Percentiles rank a stretch among this genome's conserved stretches.
These are phyloP conservation scores for Chlamydomonas reinhardtii DNA, from an alignment of 163 green algal genomes.

Conservation along the genomic window DNA sequence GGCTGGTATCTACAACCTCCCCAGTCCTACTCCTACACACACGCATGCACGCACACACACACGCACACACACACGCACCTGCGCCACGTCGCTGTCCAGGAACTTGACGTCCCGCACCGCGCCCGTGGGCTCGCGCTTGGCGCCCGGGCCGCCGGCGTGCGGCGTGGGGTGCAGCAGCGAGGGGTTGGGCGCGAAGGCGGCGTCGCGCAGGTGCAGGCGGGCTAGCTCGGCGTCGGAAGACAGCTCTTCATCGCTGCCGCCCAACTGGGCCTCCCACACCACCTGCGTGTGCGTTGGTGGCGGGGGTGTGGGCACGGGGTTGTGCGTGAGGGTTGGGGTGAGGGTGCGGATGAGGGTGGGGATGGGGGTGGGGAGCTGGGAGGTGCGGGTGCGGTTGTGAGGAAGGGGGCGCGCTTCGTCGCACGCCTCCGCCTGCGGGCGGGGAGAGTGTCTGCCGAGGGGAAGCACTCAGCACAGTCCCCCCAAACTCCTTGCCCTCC, in stretches of 20 bases:
- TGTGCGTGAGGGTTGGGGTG: not conserved
- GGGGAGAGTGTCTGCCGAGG: no score
- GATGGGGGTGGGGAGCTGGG: no score
- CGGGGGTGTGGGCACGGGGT: not conserved
- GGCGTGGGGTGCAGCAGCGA: conserved; percentile 45
- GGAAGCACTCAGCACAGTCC: no score
- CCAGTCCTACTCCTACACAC: no score
- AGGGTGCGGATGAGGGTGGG: no score
- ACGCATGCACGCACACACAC: no score
- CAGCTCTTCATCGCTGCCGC: conserved; percentile 71
- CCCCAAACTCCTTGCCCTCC: no score
- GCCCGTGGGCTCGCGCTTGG: conserved; percentile 49
- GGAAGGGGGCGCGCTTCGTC: no score
- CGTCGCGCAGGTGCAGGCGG: conserved; percentile 55
- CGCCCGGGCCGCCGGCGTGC: no score
- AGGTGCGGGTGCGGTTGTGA: no score
- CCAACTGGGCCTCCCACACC: conserved; percentile 73
- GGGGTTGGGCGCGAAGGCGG: conserved; percentile 66
- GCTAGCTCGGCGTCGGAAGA: conserved; percentile 61
- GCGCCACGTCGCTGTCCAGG: conserved; percentile 73
- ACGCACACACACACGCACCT: conserved; percentile 5
- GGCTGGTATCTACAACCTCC: no score
- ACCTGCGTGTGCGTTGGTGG: conserved; percentile 52
- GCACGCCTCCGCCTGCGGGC: no score
- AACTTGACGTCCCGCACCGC: conserved; percentile 72